Conservation (phyloP, 2,329 filamentous ascomycete genomes). For the Pseudonectria foliicola region DNA sequence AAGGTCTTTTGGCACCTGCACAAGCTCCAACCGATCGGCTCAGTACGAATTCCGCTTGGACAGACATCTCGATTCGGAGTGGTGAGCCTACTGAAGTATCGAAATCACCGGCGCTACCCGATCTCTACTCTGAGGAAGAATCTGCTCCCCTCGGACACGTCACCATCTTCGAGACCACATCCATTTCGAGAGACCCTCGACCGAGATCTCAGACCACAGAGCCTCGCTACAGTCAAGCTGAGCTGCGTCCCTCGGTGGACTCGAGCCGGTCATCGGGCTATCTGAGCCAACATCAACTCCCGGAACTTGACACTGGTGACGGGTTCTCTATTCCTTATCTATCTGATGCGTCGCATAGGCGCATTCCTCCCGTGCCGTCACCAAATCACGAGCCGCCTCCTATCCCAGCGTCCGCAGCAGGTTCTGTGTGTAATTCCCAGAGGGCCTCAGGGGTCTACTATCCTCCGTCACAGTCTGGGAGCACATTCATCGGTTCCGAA, state of each 20-base stretch:
- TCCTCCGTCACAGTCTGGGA: constrained; percentile 31
- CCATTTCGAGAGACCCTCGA: constrained; percentile 19
- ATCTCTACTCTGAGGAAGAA: constrained; percentile 18
- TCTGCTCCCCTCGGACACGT: constrained; percentile 24
- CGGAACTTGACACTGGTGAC: constrained; percentile 44
- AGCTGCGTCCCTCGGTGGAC: constrained; percentile 17
- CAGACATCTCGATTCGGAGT: constrained; percentile 51
- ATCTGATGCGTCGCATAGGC: constrained; percentile 25
- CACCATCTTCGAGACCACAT: constrained; percentile 26
- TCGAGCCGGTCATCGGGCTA: constrained; percentile 20
- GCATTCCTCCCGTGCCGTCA: constrained; percentile 27
- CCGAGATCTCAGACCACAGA: constrained; percentile 14
- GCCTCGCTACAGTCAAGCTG: constrained; percentile 13
- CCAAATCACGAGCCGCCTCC: constrained; percentile 47
- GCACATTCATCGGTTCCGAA: constrained; percentile 37
- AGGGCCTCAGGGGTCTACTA: constrained; percentile 35
- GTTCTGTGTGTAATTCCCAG: constrained; percentile 32
- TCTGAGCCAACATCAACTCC: constrained; percentile 34
- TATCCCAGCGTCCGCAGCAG: constrained; percentile 33
- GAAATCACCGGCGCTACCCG: constrained; percentile 23
- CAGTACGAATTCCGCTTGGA: constrained; percentile 54
- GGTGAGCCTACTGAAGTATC: constrained; percentile 31
- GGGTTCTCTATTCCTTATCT: constrained; percentile 44
- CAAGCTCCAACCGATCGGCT: constrained; percentile 37
- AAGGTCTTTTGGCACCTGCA: constrained; percentile 41